phyloP scores from a whole-genome alignment of 345 rosid species.

The Conringia planisiliqua region DNA sequence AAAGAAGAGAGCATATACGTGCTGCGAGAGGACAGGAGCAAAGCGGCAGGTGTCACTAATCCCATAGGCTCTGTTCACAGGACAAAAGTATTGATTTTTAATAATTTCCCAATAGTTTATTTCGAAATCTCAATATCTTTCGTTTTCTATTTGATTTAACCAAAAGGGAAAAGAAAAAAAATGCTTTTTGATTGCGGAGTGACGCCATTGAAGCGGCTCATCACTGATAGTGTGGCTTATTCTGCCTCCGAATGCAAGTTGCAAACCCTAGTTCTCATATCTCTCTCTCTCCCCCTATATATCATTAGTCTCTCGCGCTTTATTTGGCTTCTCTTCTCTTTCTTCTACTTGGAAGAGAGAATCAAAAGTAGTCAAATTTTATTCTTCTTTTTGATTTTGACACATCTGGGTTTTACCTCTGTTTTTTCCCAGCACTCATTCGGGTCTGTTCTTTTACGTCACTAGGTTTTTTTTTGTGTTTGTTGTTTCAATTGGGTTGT shows the following conservation, averaged over 20 bases:
- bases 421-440: background rate
- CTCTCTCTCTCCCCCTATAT: background rate
- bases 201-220: conserved; percentile 44
- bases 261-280: conserved; percentile 37
- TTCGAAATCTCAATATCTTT: background rate
- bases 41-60: conserved; percentile 46
- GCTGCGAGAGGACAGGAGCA: conserved; percentile 35
- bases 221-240: conserved; percentile 39
- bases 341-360: conserved; percentile 30
- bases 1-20: conserved; percentile 30
- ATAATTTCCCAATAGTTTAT: background rate
- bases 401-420: conserved; percentile 30
- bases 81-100: background rate
- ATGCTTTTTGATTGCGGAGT: conserved; percentile 25
- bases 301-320: conserved; percentile 10
- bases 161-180: conserved; percentile 1
- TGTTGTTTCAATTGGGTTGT: conserved; percentile 25
- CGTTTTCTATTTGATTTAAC: conserved; percentile 16
- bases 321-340: conserved; percentile 22
- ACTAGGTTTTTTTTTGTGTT: background rate
- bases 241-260: conserved; percentile 32
- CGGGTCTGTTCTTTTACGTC: conserved; percentile 22
- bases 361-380: conserved; percentile 14
- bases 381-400: conserved; percentile 33
- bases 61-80: conserved; percentile 15